Evolutionary conservation across 352 stramenopile species (phyloP).

Genomic region (Pythium oligandrum): DNA sequence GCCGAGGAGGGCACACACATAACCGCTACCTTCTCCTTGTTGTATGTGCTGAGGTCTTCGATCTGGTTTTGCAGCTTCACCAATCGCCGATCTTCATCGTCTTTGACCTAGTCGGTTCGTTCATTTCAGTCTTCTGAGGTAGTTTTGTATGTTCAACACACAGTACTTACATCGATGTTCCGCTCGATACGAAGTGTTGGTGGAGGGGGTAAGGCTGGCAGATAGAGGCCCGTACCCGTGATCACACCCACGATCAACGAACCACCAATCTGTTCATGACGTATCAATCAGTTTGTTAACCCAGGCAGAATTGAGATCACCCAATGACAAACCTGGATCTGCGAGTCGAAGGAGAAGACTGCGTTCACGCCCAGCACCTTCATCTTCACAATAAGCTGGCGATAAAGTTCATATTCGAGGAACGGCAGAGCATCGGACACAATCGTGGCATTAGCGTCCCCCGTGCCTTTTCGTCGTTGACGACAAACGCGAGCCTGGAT

Average conservation of each 20-base stretch:
- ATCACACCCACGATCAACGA: slow-evolving; percentile 89
- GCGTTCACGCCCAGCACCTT: slow-evolving; percentile 95
- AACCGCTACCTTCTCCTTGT: slow-evolving; percentile 62
- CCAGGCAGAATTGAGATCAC: neutral
- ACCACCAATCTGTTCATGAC: slow-evolving; percentile 57
- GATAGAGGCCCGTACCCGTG: slow-evolving; percentile 89
- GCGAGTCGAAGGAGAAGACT: slow-evolving; percentile 91
- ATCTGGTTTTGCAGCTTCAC: slow-evolving; percentile 93
- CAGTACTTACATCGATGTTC: slow-evolving; percentile 86
- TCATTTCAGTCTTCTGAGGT: too few relatives aligned
- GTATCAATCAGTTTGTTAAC: neutral
- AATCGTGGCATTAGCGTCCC: slow-evolving; percentile 94
- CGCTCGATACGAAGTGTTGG: slow-evolving; percentile 91
- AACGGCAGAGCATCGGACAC: slow-evolving; percentile 97
- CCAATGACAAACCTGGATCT: slow-evolving; percentile 66
- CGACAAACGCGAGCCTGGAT: slow-evolving; percentile 95
- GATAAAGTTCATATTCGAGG: slow-evolving; percentile 97
- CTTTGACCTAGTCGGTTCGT: slow-evolving; percentile 58
- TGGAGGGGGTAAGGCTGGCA: slow-evolving; percentile 93
- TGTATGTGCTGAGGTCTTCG: slow-evolving; percentile 78
- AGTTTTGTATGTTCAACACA: too few relatives aligned
- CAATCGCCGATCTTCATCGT: slow-evolving; percentile 92
- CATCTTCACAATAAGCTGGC: slow-evolving; percentile 91
- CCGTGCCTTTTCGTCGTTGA: slow-evolving; percentile 86
- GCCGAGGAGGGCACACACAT: too few relatives aligned